These are phyloP conservation scores for Penicillium sp. DNA, from an alignment of 2,329 filamentous ascomycete genomes.

Conservation along the genomic window DNA sequence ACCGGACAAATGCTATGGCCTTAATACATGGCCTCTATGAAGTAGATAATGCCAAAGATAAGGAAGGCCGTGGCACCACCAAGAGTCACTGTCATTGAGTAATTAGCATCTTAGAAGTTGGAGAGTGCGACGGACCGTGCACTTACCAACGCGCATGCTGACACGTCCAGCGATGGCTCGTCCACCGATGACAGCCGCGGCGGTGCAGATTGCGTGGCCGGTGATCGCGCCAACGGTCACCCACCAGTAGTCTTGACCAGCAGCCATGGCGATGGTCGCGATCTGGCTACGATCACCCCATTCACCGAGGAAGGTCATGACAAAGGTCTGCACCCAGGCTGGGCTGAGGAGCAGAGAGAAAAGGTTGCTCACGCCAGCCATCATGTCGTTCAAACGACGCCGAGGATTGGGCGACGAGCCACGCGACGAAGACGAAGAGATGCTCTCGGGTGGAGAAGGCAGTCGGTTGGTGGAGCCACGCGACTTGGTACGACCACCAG, in stretches of 20 bases:
- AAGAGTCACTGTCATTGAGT: slow-evolving; percentile 69
- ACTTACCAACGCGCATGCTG: slow-evolving; percentile 93
- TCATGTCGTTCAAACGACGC: slow-evolving; percentile 45
- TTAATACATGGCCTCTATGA: slow-evolving; percentile 73
- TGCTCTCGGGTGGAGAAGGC: slow-evolving; percentile 76
- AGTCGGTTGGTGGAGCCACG: slow-evolving; percentile 71
- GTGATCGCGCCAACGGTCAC: slow-evolving; percentile 85
- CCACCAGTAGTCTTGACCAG: slow-evolving; percentile 98
- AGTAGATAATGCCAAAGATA: slow-evolving; percentile 87
- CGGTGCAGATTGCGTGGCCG: slow-evolving; percentile 88
- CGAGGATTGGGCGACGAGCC: slow-evolving; percentile 55
- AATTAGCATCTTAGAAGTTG: slow-evolving; percentile 28
- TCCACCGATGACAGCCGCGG: slow-evolving; percentile 87
- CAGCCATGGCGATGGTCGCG: slow-evolving; percentile 97
- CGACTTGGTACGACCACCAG: slow-evolving; percentile 61
- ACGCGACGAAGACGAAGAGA: slow-evolving; percentile 72
- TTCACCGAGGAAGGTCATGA: slow-evolving; percentile 98
- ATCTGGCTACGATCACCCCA: slow-evolving; percentile 99
- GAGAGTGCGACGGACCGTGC: background rate
- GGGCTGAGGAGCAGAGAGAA: slow-evolving; percentile 86
- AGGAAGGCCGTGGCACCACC: slow-evolving; percentile 90
- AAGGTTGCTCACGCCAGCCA: slow-evolving; percentile 79
- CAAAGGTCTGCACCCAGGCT: slow-evolving; percentile 97
- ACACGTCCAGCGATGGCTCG: slow-evolving; percentile 90
- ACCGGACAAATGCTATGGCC: slow-evolving; percentile 14